phyloP scores from a whole-genome alignment of 768 basidiomycete genomes.

The Calocybe indica region DNA sequence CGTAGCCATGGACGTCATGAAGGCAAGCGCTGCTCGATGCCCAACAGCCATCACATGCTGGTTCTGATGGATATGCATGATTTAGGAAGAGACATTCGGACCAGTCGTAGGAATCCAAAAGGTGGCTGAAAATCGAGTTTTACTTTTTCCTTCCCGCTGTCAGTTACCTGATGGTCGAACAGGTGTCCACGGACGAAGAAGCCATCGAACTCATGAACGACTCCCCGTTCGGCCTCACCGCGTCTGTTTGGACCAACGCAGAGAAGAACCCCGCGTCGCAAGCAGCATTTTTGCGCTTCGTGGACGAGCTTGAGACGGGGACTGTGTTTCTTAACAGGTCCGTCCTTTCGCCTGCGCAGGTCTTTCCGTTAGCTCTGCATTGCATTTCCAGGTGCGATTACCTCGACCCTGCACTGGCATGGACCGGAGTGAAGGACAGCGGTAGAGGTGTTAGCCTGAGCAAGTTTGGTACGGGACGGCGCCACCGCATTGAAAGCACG shows the following conservation, averaged over 20 bases:
- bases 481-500: neutral
- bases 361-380: neutral
- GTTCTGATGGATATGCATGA: neutral
- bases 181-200: slow-evolving; percentile 83
- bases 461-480: slow-evolving; percentile 62
- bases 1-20: slow-evolving; percentile 90
- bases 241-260: slow-evolving; percentile 88
- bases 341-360: slow-evolving; percentile 1
- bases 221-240: slow-evolving; percentile 91
- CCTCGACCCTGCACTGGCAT: slow-evolving; percentile 88
- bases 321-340: slow-evolving; percentile 92
- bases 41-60: neutral
- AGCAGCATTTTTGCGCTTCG: slow-evolving; percentile 59
- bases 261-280: slow-evolving; percentile 56
- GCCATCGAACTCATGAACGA: slow-evolving; percentile 94
- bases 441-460: slow-evolving; percentile 89
- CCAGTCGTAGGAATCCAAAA: slow-evolving; percentile 93
- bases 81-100: slow-evolving; percentile 85
- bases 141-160: neutral
- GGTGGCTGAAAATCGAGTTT: slow-evolving; percentile 29
- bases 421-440: slow-evolving; percentile 93
- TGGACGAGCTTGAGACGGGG: slow-evolving; percentile 74
- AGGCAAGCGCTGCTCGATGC: slow-evolving; percentile 31
- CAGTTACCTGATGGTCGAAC: neutral
- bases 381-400: slow-evolving; percentile 60